phyloP scores from a whole-genome alignment of 1,284 basidiomycete genomes.

The Kwoniella shivajii region DNA sequence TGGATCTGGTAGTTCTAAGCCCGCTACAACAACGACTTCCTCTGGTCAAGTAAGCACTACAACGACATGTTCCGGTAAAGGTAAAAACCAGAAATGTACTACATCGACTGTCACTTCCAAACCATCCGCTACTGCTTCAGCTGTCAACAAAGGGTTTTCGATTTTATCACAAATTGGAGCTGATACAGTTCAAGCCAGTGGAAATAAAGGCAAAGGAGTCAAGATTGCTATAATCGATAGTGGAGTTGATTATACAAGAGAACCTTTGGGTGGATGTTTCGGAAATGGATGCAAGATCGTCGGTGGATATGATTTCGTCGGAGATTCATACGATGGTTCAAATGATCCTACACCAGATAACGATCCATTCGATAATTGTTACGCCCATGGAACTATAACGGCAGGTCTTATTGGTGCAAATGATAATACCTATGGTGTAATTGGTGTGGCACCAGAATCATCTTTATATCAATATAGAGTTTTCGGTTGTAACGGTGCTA shows the following conservation, averaged over 20 bases:
- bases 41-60: constrained; percentile 14
- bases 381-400: constrained; percentile 65
- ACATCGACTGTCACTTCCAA: constrained; percentile 14
- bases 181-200: constrained; percentile 60
- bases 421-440: constrained; percentile 59
- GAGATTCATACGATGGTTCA: constrained; percentile 50
- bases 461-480: constrained; percentile 51
- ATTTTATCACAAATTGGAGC: constrained; percentile 43
- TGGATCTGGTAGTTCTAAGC: neutral
- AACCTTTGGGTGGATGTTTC: constrained; percentile 65
- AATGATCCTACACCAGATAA: constrained; percentile 46
- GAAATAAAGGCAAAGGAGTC: constrained; percentile 60
- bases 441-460: constrained; percentile 50
- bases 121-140: constrained; percentile 14
- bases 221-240: constrained; percentile 61
- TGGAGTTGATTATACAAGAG: constrained; percentile 65
- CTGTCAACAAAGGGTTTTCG: constrained; percentile 34
- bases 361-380: constrained; percentile 54
- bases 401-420: constrained; percentile 63
- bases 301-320: constrained; percentile 52
- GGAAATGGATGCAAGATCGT: constrained; percentile 63
- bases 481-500: constrained; percentile 53
- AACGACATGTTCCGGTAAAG: constrained; percentile 19
- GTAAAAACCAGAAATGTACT: constrained; percentile 23
- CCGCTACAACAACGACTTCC: constrained; percentile 1